Evolutionary conservation across 2,329 filamentous ascomycete genomes (phyloP).

Genomic region (Myotisia sp.): DNA sequence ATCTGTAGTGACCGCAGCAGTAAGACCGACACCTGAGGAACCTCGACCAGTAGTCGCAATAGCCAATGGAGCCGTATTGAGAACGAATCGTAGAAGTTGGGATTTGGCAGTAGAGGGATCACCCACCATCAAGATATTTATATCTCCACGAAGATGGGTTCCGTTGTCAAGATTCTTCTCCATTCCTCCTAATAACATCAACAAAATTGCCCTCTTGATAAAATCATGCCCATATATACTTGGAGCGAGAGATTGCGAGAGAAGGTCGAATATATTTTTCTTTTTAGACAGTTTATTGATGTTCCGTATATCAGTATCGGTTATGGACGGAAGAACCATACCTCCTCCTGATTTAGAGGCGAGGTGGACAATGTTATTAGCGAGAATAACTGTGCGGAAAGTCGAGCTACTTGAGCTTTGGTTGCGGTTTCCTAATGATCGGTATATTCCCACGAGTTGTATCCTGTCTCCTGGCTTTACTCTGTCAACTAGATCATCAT

Average conservation of each 20-base stretch:
- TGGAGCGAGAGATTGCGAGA: conserved; percentile 86
- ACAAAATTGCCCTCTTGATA: conserved; percentile 91
- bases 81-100: conserved; percentile 88
- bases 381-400: conserved; percentile 85
- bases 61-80: conserved; percentile 89
- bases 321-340: conserved; percentile 80
- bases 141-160: conserved; percentile 93
- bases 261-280: conserved; percentile 77
- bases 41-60: conserved; percentile 95
- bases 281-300: conserved; percentile 97
- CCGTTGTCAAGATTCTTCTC: conserved; percentile 98
- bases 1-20: conserved; percentile 87
- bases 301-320: conserved; percentile 92
- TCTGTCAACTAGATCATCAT: conserved; percentile 88
- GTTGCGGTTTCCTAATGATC: conserved; percentile 88
- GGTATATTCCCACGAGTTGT: conserved; percentile 90
- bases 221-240: conserved; percentile 96
- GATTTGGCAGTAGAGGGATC: conserved; percentile 98
- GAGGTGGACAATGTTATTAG: conserved; percentile 86
- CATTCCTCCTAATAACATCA: conserved; percentile 89
- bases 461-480: conserved; percentile 94
- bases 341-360: conserved; percentile 94
- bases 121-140: conserved; percentile 98
- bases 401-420: conserved; percentile 78
- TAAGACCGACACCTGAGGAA: conserved; percentile 94